These are phyloP conservation scores for Ascoidea asiatica DNA, from an alignment of 805 yeast genomes.

Conservation along the genomic window DNA sequence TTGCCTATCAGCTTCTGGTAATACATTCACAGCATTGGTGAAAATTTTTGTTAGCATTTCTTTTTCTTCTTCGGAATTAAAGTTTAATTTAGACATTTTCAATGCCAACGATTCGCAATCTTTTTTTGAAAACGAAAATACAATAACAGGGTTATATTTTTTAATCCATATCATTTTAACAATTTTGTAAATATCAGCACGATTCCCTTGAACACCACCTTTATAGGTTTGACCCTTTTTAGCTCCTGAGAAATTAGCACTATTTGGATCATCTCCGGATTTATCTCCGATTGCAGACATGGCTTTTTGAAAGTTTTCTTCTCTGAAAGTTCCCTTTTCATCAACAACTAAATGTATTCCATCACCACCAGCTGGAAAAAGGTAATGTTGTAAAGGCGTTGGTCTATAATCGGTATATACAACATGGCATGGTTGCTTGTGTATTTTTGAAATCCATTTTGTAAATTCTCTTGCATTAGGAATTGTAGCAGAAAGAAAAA, in stretches of 20 bases:
- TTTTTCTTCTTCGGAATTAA: constrained; percentile 88
- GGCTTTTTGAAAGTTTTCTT: constrained; percentile 96
- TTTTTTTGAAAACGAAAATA: constrained; percentile 92
- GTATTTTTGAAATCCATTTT: constrained; percentile 95
- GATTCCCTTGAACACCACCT: constrained; percentile 68
- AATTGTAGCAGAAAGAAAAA: constrained; percentile 88
- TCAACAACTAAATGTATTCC: constrained; percentile 97
- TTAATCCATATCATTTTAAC: constrained; percentile 97
- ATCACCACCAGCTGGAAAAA: constrained; percentile 97
- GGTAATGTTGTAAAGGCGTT: constrained; percentile 93
- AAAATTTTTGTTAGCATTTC: constrained; percentile 83
- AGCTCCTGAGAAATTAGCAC: constrained; percentile 34
- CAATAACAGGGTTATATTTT: constrained; percentile 94
- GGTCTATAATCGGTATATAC: constrained; percentile 98
- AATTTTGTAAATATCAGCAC: constrained; percentile 86
- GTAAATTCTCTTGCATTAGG: constrained; percentile 98
- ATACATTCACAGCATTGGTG: constrained; percentile 73
- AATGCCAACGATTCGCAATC: constrained; percentile 92
- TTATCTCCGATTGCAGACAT: constrained; percentile 85
- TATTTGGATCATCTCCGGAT: constrained; percentile 71
- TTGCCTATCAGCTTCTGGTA: constrained; percentile 85
- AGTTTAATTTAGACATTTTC: constrained; percentile 91
- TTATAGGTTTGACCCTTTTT: constrained; percentile 73
- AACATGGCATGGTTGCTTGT: constrained; percentile 94
- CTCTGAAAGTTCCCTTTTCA: constrained; percentile 91